These are phyloP conservation scores for Acaromyces ingoldii DNA, from an alignment of 1,284 basidiomycete genomes.

Conservation along the genomic window DNA sequence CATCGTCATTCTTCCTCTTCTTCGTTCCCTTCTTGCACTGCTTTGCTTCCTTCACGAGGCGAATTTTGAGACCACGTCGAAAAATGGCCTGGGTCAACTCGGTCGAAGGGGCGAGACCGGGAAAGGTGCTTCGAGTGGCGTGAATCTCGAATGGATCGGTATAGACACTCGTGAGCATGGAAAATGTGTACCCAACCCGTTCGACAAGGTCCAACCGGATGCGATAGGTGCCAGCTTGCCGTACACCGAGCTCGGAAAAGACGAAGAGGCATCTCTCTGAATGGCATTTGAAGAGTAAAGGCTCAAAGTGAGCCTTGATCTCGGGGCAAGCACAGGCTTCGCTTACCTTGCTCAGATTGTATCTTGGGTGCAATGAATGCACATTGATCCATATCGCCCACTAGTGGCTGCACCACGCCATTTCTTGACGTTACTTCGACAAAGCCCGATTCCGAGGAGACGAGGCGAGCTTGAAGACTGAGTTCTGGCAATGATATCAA, in stretches of 20 bases:
- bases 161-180: conserved; percentile 1
- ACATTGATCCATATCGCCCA: conserved; percentile 5
- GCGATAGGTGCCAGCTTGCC: conserved; percentile 23
- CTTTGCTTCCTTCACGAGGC: not conserved
- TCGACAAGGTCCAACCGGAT: conserved; percentile 29
- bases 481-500: not conserved
- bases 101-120: not conserved
- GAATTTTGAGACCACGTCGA: conserved; percentile 5
- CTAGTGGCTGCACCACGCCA: not conserved
- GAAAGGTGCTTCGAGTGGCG: not conserved
- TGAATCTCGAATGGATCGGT: conserved; percentile 21
- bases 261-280: conserved; percentile 25
- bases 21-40: not conserved
- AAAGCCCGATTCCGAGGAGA: not conserved
- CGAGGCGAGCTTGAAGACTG: not conserved
- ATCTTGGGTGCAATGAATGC: conserved; percentile 7
- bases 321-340: not conserved
- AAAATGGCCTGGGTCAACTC: conserved; percentile 6
- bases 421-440: no score
- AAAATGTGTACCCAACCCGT: not conserved
- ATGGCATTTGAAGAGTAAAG: not conserved
- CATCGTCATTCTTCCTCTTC: conserved; percentile 2
- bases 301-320: not conserved
- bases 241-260: conserved; percentile 35
- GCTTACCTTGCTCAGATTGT: not conserved